Evolutionary conservation across 169 alveolate genomes (phyloP).

Genomic region (Plasmodium yoelii): DNA sequence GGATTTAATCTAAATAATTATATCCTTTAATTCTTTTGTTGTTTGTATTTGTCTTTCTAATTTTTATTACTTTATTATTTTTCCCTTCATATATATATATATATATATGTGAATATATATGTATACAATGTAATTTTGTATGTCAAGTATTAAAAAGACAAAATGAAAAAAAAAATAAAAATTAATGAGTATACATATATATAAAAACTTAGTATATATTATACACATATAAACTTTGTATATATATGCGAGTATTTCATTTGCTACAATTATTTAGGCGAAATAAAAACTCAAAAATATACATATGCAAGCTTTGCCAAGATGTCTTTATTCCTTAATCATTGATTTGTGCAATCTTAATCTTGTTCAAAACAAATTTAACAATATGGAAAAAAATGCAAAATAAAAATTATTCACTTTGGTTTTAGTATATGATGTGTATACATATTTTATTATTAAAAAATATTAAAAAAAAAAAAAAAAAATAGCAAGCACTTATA

Average conservation of each 20-base stretch:
- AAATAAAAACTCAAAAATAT: too few species aligned
- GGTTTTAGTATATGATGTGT: too few species aligned
- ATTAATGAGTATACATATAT: background rate
- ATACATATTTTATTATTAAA: background rate
- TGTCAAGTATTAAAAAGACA: background rate
- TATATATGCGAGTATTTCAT: too few species aligned
- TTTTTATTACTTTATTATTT: background rate
- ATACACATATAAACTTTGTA: background rate
- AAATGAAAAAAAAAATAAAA: background rate
- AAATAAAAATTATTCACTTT: background rate
- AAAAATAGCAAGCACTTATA: background rate
- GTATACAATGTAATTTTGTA: background rate
- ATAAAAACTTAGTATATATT: background rate
- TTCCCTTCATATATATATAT: background rate
- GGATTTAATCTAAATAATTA: conserved; percentile 16
- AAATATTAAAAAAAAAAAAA: background rate
- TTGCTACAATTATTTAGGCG: too few species aligned
- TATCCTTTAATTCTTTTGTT: background rate
- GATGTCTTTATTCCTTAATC: background rate
- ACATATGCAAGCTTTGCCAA: background rate
- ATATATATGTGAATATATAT: background rate
- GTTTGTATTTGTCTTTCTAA: background rate
- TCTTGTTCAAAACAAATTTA: conserved; percentile 11
- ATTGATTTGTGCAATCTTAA: background rate
- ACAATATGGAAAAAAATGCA: background rate